Base-by-base conservation (phyloP, 2,329 filamentous ascomycete genomes). In the Plectosphaerella plurivora region DNA sequence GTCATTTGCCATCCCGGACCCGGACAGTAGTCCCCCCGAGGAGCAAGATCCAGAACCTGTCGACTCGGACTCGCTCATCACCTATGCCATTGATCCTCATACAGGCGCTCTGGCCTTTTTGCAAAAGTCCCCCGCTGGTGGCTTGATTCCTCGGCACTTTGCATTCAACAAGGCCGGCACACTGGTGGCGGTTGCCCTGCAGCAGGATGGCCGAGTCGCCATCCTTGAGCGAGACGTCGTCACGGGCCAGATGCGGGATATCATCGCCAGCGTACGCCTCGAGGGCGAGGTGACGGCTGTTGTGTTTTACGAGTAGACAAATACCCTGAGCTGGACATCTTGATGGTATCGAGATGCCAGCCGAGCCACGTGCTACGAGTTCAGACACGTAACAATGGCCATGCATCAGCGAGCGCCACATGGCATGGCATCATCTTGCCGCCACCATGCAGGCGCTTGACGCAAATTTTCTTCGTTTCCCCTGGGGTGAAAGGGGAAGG, bases 131-230 rank as follows among this genome's bases (percentile, higher is more conserved):
- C 75, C 86, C 0, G 78, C 83, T 0, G 85, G 86, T 47, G 89
- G 89, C 3, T 66, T 70, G 8, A 79, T 76, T 51, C 88, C 89
- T 0, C 77, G 88, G 20, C 85, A 87, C 41, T 87, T 89, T 65
- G 79, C 77, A 49, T 68, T 89, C 52, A 91, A 87, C 66, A 76
- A 75, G 55, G 78, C 76, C 11, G 88, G 87, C 1, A 76, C 76
- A 51, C 68, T 86, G 53, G 69, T 90, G 3, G 87, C 84, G 1
- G 81, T 90, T 25, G 86, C 78, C 1, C 74, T 88, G 57, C 86
- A 91, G 68, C 68, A 69, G 15, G 82, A 82, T 49, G 72, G 75
- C 33, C 80, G 77, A 28, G 81, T 89, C 2, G 81, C 79, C 7
- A 67, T 92, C 48, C 78, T 88, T 47, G 65, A 71, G 60, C 74